Conservation (phyloP, 2,329 filamentous ascomycete genomes). For the Diplodia intermedia region DNA sequence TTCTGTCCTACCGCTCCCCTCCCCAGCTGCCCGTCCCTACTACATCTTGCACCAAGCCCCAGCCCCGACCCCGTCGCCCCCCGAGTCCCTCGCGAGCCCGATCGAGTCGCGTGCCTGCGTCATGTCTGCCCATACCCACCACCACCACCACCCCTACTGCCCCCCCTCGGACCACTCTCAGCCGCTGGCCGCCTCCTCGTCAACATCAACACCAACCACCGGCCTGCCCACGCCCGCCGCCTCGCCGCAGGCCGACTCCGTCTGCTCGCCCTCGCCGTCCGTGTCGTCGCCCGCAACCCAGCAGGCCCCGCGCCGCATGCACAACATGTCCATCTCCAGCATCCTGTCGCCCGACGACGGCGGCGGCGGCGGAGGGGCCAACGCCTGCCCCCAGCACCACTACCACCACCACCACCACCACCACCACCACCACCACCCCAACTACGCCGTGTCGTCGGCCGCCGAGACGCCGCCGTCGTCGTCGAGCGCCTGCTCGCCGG, state of each 20-base stretch:
- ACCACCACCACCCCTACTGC: background rate
- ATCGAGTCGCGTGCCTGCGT: constrained; percentile 10
- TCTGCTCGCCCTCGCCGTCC: constrained; percentile 16
- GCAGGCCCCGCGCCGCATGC: constrained; percentile 21
- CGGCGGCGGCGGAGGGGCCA: background rate
- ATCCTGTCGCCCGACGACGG: constrained; percentile 25
- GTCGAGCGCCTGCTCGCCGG: constrained; percentile 9
- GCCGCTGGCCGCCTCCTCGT: background rate
- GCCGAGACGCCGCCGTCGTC: background rate
- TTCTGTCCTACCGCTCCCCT: constrained; percentile 30
- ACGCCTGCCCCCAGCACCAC: background rate
- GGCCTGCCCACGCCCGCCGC: constrained; percentile 31
- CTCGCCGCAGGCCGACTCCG: constrained; percentile 21
- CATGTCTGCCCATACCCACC: constrained; percentile 21
- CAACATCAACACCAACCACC: background rate
- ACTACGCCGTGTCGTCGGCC: background rate
- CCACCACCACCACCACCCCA: background rate
- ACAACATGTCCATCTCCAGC: constrained; percentile 33
- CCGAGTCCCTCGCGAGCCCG: constrained; percentile 7
- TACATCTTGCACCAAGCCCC: constrained; percentile 24
- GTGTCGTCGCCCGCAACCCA: background rate
- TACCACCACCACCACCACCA: background rate
- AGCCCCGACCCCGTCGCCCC: constrained; percentile 10
- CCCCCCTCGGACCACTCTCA: constrained; percentile 22
- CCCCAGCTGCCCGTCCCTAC: constrained; percentile 27